These are phyloP conservation scores for Dalbergia oliveri DNA, from an alignment of 306 rosid species.

Conservation along the genomic window DNA sequence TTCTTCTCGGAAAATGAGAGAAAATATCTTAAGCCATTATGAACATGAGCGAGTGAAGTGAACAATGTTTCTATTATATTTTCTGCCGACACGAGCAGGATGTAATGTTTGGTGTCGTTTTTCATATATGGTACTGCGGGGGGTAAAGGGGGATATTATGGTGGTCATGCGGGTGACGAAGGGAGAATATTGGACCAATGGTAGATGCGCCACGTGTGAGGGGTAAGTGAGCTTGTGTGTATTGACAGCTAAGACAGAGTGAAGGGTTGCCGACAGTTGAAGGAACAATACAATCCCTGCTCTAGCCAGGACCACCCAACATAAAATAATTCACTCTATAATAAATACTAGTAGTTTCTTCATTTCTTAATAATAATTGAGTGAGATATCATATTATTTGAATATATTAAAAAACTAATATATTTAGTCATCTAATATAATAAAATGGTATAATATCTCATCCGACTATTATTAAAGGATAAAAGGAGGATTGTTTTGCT, in stretches of 20 bases:
- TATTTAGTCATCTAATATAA: too few relatives aligned
- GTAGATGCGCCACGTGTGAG: conserved; percentile 47
- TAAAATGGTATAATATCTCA: too few relatives aligned
- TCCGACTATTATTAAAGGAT: too few relatives aligned
- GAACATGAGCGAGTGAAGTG: not conserved
- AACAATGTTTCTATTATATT: not conserved
- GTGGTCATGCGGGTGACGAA: conserved; percentile 12
- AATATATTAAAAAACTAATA: too few relatives aligned
- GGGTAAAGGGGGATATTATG: not conserved
- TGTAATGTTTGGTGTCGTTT: conserved; percentile 29
- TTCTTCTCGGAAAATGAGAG: conserved; percentile 14
- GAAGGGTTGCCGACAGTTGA: conserved; percentile 65
- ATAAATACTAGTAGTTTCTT: too few relatives aligned
- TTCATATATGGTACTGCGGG: conserved; percentile 26
- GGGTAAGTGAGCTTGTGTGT: conserved; percentile 40
- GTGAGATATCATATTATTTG: too few relatives aligned
- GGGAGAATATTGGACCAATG: conserved; percentile 45
- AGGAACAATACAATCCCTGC: conserved; percentile 36
- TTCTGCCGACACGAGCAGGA: conserved; percentile 65
- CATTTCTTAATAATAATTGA: too few relatives aligned
- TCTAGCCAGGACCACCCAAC: too few relatives aligned
- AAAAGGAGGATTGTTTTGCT: too few relatives aligned
- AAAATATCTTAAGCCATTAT: conserved; percentile 38
- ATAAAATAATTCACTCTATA: too few relatives aligned
- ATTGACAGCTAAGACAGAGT: conserved; percentile 73